phyloP scores from a whole-genome alignment of 1,284 basidiomycete genomes.

The Tranzscheliella williamsii region DNA sequence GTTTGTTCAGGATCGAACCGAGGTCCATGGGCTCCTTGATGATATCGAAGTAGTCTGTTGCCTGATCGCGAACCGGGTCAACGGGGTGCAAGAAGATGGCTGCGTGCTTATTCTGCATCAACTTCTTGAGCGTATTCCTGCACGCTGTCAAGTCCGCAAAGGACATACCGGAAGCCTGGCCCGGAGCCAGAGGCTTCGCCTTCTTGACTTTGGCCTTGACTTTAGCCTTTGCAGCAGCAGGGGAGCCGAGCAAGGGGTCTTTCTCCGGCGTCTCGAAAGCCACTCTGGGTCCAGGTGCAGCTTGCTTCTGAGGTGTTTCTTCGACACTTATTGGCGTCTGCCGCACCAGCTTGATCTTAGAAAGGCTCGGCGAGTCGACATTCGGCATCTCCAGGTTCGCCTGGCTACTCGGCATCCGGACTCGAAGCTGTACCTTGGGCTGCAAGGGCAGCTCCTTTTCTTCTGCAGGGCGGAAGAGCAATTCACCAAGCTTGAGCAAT shows the following conservation, averaged over 20 bases:
- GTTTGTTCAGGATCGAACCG: slow-evolving; percentile 81
- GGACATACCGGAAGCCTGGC: slow-evolving; percentile 78
- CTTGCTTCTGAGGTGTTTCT: not conserved
- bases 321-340: not conserved
- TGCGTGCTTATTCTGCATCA: slow-evolving; percentile 69
- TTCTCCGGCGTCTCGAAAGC: slow-evolving; percentile 39
- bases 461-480: slow-evolving; percentile 73
- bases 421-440: slow-evolving; percentile 65
- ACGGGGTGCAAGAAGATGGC: slow-evolving; percentile 81
- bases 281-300: slow-evolving; percentile 27
- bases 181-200: slow-evolving; percentile 56
- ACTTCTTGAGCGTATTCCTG: slow-evolving; percentile 78
- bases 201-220: slow-evolving; percentile 53
- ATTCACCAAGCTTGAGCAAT: slow-evolving; percentile 86
- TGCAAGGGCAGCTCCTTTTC: slow-evolving; percentile 52
- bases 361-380: slow-evolving; percentile 14
- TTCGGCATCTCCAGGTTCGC: not conserved
- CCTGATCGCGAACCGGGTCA: slow-evolving; percentile 64
- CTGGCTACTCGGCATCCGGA: slow-evolving; percentile 62
- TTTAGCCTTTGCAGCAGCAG: slow-evolving; percentile 61
- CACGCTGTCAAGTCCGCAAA: slow-evolving; percentile 78
- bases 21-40: slow-evolving; percentile 96
- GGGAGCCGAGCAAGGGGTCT: slow-evolving; percentile 55
- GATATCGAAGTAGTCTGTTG: slow-evolving; percentile 74
- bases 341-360: slow-evolving; percentile 44